Conservation (phyloP, 495 filamentous ascomycete species). For the Astrothelium subdiscretum region DNA sequence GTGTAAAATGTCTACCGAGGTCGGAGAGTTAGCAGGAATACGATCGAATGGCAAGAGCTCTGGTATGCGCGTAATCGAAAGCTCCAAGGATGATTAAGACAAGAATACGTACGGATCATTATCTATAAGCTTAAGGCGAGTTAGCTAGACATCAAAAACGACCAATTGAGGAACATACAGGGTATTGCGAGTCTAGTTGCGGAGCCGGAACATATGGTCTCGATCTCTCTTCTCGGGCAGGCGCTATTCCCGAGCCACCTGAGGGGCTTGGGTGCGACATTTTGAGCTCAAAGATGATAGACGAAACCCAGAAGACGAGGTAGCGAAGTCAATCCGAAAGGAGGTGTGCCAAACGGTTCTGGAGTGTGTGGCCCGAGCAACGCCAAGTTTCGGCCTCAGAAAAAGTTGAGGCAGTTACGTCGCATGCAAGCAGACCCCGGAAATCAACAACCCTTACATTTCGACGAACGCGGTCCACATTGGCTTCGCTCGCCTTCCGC, state of each 20-base stretch:
- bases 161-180: constrained; percentile 43
- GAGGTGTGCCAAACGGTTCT: neutral
- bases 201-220: constrained; percentile 62
- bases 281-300: neutral
- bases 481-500: constrained; percentile 2
- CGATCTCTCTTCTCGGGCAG: constrained; percentile 6
- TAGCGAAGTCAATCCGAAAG: neutral
- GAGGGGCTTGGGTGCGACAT: neutral
- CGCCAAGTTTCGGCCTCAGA: neutral
- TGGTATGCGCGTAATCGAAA: neutral
- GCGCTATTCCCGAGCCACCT: neutral
- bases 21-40: constrained; percentile 10
- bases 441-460: neutral
- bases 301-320: neutral
- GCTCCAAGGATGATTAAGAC: neutral
- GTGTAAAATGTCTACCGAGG: constrained; percentile 64
- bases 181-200: constrained; percentile 62
- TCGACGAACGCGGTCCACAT: neutral
- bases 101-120: constrained; percentile 72
- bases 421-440: neutral
- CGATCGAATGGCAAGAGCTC: neutral
- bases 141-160: constrained; percentile 11
- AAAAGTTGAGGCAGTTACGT: neutral
- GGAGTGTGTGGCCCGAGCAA: neutral
- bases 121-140: constrained; percentile 70